Conservation (phyloP, 2,329 filamentous ascomycete species). For the Coniochaeta sp. region DNA sequence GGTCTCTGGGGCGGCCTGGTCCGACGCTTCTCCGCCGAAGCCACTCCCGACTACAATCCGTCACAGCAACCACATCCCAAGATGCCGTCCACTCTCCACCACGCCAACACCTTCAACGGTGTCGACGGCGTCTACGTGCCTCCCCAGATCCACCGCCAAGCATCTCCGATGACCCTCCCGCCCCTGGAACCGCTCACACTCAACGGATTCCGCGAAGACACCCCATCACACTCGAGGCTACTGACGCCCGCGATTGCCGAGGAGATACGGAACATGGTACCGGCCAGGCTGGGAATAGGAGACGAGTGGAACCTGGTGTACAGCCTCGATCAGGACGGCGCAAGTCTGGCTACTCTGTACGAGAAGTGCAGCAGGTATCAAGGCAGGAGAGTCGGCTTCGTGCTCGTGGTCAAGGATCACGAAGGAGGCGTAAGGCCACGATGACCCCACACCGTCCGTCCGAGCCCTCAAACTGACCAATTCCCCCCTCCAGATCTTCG, state of each 20-base stretch:
- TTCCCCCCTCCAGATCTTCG: constrained; percentile 58
- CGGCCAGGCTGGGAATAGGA: constrained; percentile 76
- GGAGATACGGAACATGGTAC: constrained; percentile 85
- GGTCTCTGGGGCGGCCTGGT: constrained; percentile 56
- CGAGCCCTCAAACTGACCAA: not conserved
- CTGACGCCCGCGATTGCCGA: constrained; percentile 72
- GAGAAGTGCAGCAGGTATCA: constrained; percentile 64
- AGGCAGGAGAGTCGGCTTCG: constrained; percentile 73
- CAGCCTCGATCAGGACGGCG: constrained; percentile 86
- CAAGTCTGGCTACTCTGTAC: constrained; percentile 81
- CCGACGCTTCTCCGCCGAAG: constrained; percentile 56
- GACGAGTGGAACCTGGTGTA: constrained; percentile 85
- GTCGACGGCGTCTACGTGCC: constrained; percentile 55
- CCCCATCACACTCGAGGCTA: constrained; percentile 53
- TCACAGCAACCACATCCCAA: constrained; percentile 7
- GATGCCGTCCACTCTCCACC: constrained; percentile 10
- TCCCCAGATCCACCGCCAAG: constrained; percentile 47
- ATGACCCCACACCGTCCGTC: too few species aligned
- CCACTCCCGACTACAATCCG: constrained; percentile 19
- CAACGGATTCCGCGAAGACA: constrained; percentile 56
- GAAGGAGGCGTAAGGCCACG: constrained; percentile 57
- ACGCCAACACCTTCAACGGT: constrained; percentile 28
- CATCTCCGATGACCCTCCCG: constrained; percentile 79
- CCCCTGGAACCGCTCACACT: constrained; percentile 77
- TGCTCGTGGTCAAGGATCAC: constrained; percentile 77